Percentiles rank a stretch among this genome's conserved stretches.
Conservation (phyloP, 176 grass and related monocot species). For the Avena eriantha region DNA sequence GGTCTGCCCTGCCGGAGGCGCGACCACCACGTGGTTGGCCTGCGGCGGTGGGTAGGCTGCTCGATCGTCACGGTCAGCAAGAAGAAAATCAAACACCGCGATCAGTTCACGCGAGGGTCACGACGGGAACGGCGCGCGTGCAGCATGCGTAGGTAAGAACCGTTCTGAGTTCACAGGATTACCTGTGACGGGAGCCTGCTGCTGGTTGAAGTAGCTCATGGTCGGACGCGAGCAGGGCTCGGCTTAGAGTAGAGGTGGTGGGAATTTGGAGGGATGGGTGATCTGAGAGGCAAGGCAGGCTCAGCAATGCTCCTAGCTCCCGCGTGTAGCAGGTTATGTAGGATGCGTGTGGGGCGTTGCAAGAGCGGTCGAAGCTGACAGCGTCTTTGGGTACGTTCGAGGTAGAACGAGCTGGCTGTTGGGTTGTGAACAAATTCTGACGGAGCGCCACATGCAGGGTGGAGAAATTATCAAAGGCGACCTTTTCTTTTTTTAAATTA, state of each 20-base stretch:
- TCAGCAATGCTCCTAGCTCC: not conserved
- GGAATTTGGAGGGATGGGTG: not conserved
- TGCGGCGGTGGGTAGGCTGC: slow-evolving; percentile 52
- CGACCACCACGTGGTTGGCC: slow-evolving; percentile 24
- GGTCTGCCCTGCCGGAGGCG: slow-evolving; percentile 28
- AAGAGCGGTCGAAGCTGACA: not conserved
- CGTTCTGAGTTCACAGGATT: not conserved
- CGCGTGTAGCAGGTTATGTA: not conserved
- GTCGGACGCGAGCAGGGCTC: not conserved
- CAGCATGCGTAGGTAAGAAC: not conserved
- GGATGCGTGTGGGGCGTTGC: not conserved
- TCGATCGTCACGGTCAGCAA: slow-evolving; percentile 3
- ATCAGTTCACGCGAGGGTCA: not conserved
- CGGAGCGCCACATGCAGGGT: slow-evolving; percentile 38
- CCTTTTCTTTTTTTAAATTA: no score
- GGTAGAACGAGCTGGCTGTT: not conserved
- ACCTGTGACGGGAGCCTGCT: slow-evolving; percentile 48
- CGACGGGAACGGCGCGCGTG: not conserved
- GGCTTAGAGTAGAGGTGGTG: not conserved
- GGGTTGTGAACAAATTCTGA: slow-evolving; percentile 13
- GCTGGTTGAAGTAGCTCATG: slow-evolving; percentile 54
- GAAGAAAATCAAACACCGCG: not conserved
- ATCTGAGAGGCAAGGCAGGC: not conserved
- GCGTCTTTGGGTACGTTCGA: slow-evolving; percentile 9
- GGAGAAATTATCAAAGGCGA: not conserved